Evolutionary conservation across 345 rosid species (phyloP).

Genomic region (Gossypium raimondii): DNA sequence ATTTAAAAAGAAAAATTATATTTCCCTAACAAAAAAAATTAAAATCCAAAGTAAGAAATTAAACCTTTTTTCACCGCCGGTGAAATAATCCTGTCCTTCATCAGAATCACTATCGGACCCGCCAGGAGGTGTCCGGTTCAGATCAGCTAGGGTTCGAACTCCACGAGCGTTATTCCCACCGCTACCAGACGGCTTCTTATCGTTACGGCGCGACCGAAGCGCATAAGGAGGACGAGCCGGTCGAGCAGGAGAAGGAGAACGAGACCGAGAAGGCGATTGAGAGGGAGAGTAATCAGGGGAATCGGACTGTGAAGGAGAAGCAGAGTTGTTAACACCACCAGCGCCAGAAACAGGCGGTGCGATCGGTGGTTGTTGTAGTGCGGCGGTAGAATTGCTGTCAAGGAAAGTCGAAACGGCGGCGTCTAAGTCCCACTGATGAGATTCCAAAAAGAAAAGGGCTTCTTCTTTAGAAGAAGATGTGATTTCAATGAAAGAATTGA

Average conservation of each 20-base stretch:
- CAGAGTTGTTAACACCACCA: slow-evolving; percentile 22
- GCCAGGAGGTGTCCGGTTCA: slow-evolving; percentile 48
- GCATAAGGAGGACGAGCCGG: slow-evolving; percentile 47
- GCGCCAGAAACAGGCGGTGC: slow-evolving; percentile 19
- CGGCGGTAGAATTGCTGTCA: slow-evolving; percentile 39
- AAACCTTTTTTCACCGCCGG: slow-evolving; percentile 92
- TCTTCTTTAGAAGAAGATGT: slow-evolving; percentile 77
- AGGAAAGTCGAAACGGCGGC: slow-evolving; percentile 89
- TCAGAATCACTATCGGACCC: slow-evolving; percentile 52
- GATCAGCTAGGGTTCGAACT: slow-evolving; percentile 80
- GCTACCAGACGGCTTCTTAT: slow-evolving; percentile 42
- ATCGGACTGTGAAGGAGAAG: background rate
- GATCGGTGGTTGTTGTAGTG: slow-evolving; percentile 7
- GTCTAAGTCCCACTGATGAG: slow-evolving; percentile 86
- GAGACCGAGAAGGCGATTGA: slow-evolving; percentile 56
- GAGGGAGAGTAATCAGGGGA: slow-evolving; percentile 27
- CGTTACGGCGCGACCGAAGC: slow-evolving; percentile 49
- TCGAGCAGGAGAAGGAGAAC: slow-evolving; percentile 49
- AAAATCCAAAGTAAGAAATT: background rate
- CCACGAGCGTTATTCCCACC: slow-evolving; percentile 43
- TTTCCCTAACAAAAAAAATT: too few relatives aligned
- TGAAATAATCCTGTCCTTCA: slow-evolving; percentile 63
- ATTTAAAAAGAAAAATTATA: background rate
- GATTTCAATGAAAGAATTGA: slow-evolving; percentile 77
- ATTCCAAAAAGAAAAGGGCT: slow-evolving; percentile 81